These are phyloP conservation scores for Beauveria scarabaeidicola DNA, from an alignment of 2,329 filamentous ascomycete genomes.

Conservation along the genomic window DNA sequence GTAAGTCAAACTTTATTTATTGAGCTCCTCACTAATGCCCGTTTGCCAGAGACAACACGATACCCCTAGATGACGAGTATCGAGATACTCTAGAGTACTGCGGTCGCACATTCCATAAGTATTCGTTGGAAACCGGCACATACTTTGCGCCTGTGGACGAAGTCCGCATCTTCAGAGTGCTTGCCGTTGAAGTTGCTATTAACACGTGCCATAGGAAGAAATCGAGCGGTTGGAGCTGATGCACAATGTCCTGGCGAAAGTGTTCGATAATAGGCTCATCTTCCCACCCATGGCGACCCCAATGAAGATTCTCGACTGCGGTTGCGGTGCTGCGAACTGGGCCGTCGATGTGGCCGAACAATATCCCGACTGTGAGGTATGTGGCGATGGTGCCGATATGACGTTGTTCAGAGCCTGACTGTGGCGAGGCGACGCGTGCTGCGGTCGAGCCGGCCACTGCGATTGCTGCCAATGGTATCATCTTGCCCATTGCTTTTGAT, in stretches of 20 bases:
- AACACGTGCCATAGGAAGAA: constrained; percentile 47
- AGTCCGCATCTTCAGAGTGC: constrained; percentile 34
- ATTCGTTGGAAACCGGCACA: constrained; percentile 54
- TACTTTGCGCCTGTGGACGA: constrained; percentile 66
- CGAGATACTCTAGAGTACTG: constrained; percentile 51
- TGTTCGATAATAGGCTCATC: constrained; percentile 60
- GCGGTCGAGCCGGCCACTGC: background rate
- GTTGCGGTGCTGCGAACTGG: constrained; percentile 64
- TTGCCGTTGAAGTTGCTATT: constrained; percentile 11
- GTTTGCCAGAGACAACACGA: constrained; percentile 37
- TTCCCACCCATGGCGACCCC: constrained; percentile 57
- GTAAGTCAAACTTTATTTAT: background rate
- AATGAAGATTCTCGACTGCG: constrained; percentile 59
- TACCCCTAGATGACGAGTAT: constrained; percentile 48
- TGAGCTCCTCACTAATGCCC: background rate
- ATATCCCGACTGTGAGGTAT: constrained; percentile 56
- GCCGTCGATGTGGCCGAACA: constrained; percentile 58
- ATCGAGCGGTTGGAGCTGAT: constrained; percentile 54
- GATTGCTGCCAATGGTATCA: background rate
- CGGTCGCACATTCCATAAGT: constrained; percentile 58
- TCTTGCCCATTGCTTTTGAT: background rate
- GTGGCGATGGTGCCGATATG: constrained; percentile 14
- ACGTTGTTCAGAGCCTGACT: background rate
- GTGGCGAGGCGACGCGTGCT: background rate
- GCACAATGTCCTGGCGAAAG: constrained; percentile 51